A percentile compares a stretch with the other conserved stretches of the same genome.
Evolutionary conservation across 2,329 filamentous ascomycete species (phyloP).

Genomic region (Penicillium vulpinum): DNA sequence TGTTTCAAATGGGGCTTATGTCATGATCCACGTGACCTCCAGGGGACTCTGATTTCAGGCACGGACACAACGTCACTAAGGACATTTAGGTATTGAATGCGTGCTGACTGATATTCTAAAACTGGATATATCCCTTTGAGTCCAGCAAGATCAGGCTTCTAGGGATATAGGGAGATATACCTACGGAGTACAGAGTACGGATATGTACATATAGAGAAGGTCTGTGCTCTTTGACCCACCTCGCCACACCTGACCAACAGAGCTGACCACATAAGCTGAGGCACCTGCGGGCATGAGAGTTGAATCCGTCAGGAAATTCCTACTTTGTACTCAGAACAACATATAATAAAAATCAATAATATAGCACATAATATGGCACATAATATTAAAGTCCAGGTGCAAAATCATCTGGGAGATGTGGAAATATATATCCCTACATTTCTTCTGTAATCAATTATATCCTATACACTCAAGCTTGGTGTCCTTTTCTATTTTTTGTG

Average conservation of each 20-base stretch:
- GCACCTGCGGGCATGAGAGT: no score
- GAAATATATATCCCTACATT: neutral
- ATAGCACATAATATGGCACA: neutral
- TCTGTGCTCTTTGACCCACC: neutral
- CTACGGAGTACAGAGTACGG: no score
- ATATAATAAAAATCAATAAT: no score
- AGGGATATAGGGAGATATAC: neutral
- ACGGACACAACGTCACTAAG: neutral
- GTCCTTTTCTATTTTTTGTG: no score
- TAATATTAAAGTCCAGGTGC: no score
- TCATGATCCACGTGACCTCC: conserved; percentile 12
- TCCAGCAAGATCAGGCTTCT: neutral
- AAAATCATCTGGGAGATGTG: neutral
- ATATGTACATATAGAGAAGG: no score
- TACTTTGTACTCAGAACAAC: no score
- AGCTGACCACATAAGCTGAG: no score
- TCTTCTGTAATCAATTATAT: neutral
- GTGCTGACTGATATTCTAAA: neutral
- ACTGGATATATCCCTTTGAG: neutral
- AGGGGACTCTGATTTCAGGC: conserved; percentile 5
- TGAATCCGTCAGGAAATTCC: neutral
- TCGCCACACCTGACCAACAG: neutral
- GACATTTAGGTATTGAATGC: neutral
- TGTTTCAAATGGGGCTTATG: conserved; percentile 21
- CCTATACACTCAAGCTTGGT: no score